Evolutionary conservation across 805 yeast species (phyloP).

Genomic region (Blastobotrys peoriensis): DNA sequence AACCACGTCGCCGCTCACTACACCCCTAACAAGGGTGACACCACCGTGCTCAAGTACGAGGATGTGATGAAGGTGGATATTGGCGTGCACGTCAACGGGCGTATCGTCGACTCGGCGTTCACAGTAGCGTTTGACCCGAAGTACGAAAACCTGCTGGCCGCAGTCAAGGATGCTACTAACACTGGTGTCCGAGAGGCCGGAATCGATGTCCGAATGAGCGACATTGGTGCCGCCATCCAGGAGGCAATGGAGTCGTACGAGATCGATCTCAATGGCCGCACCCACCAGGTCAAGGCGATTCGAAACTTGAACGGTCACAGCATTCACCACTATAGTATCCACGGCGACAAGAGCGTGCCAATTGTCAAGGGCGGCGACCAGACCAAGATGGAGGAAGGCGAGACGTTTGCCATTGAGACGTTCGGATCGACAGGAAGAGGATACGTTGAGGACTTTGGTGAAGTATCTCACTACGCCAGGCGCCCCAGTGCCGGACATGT

Average conservation of each 20-base stretch:
- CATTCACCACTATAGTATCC: slow-evolving; percentile 77
- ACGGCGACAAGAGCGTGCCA: slow-evolving; percentile 95
- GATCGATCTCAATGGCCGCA: slow-evolving; percentile 81
- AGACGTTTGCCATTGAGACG: slow-evolving; percentile 95
- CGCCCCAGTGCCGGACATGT: slow-evolving; percentile 43
- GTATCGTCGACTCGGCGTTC: slow-evolving; percentile 91
- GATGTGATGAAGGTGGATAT: slow-evolving; percentile 96
- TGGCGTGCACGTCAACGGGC: slow-evolving; percentile 95
- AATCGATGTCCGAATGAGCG: slow-evolving; percentile 89
- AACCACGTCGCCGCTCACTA: slow-evolving; percentile 97
- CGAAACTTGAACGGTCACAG: slow-evolving; percentile 93
- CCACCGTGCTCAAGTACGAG: slow-evolving; percentile 67
- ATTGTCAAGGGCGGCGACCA: slow-evolving; percentile 88
- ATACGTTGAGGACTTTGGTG: slow-evolving; percentile 78
- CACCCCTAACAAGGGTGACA: slow-evolving; percentile 95
- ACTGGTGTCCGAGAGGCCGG: slow-evolving; percentile 93
- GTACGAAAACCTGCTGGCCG: slow-evolving; percentile 72
- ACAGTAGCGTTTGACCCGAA: slow-evolving; percentile 81
- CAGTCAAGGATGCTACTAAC: slow-evolving; percentile 89
- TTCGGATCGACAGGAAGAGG: slow-evolving; percentile 97
- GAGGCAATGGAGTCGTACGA: slow-evolving; percentile 98
- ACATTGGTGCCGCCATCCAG: slow-evolving; percentile 92
- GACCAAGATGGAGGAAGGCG: slow-evolving; percentile 99
- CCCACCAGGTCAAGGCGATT: slow-evolving; percentile 79
- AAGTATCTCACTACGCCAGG: slow-evolving; percentile 87